These are phyloP conservation scores for Neohortaea acidophila DNA, from an alignment of 495 filamentous ascomycete species.

Conservation along the genomic window DNA sequence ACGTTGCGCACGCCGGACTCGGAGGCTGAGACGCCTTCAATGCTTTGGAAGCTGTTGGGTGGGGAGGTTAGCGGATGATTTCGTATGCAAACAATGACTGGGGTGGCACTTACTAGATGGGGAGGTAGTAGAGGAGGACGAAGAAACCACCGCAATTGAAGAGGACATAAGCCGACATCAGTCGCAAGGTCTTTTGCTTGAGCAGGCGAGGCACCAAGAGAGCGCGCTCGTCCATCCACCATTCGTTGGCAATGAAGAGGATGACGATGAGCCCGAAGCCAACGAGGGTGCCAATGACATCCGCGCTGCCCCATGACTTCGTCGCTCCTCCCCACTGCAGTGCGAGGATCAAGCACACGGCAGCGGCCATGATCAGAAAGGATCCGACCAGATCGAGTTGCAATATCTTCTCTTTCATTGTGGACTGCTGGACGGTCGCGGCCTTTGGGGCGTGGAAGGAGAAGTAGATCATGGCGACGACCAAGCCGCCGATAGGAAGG, in stretches of 20 bases:
- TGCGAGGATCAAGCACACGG: conserved; percentile 60
- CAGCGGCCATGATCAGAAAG: conserved; percentile 49
- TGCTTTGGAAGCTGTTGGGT: conserved; percentile 83
- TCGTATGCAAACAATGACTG: no score
- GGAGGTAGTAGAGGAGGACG: conserved; percentile 40
- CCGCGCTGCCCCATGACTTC: conserved; percentile 49
- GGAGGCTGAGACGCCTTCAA: conserved; percentile 52
- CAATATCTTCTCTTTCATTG: conserved; percentile 18
- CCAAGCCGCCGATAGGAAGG: conserved; percentile 45
- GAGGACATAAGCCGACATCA: conserved; percentile 39
- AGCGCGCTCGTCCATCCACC: conserved; percentile 17
- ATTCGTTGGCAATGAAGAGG: conserved; percentile 48
- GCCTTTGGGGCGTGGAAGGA: conserved; percentile 27
- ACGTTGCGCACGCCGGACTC: conserved; percentile 47
- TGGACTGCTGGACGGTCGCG: conserved; percentile 21
- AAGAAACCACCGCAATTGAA: no score
- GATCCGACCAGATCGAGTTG: conserved; percentile 56
- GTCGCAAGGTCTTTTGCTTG: conserved; percentile 22
- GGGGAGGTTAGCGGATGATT: no score
- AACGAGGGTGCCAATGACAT: conserved; percentile 56
- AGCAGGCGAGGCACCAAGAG: conserved; percentile 25
- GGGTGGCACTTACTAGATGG: no score
- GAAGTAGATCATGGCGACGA: conserved; percentile 41
- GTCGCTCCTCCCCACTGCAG: conserved; percentile 72
- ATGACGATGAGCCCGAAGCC: conserved; percentile 48